Evolutionary conservation across 305 asterid species (phyloP).

Genomic region (Solanum chacoense): DNA sequence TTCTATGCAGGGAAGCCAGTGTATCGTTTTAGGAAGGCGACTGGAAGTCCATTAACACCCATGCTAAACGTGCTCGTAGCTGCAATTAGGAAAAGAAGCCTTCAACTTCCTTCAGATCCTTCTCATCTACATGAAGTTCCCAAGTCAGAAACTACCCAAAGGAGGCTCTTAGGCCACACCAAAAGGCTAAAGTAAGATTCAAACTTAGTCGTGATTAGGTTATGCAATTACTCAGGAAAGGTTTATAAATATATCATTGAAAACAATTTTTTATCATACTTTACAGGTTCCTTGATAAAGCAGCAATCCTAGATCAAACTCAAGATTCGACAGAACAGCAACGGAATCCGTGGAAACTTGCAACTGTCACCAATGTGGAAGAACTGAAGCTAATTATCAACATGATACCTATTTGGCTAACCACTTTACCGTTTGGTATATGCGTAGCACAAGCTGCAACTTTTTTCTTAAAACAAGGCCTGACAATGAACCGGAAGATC

Average conservation of each 20-base stretch:
- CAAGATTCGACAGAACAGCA: slow-evolving; percentile 27
- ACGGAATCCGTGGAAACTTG: slow-evolving; percentile 39
- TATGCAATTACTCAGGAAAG: neutral
- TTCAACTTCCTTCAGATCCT: neutral
- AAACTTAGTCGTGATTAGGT: neutral
- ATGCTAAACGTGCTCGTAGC: slow-evolving; percentile 54
- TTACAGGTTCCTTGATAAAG: slow-evolving; percentile 47
- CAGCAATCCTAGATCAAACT: slow-evolving; percentile 22
- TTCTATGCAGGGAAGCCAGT: slow-evolving; percentile 33
- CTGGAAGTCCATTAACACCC: slow-evolving; percentile 60
- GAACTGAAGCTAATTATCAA: slow-evolving; percentile 55
- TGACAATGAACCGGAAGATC: slow-evolving; percentile 32
- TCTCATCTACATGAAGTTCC: neutral
- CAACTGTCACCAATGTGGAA: slow-evolving; percentile 41
- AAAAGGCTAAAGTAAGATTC: slow-evolving; percentile 27
- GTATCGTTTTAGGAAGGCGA: slow-evolving; percentile 37
- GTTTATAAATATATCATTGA: neutral
- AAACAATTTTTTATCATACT: neutral
- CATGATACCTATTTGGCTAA: slow-evolving; percentile 57
- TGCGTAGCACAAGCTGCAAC: slow-evolving; percentile 48
- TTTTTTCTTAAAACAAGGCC: slow-evolving; percentile 55
- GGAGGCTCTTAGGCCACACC: slow-evolving; percentile 20
- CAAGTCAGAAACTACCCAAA: neutral
- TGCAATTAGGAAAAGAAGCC: slow-evolving; percentile 32
- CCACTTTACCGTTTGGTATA: slow-evolving; percentile 38